Base-by-base conservation (phyloP, 164 flowering plant species). In the Liriodendron chinense region DNA sequence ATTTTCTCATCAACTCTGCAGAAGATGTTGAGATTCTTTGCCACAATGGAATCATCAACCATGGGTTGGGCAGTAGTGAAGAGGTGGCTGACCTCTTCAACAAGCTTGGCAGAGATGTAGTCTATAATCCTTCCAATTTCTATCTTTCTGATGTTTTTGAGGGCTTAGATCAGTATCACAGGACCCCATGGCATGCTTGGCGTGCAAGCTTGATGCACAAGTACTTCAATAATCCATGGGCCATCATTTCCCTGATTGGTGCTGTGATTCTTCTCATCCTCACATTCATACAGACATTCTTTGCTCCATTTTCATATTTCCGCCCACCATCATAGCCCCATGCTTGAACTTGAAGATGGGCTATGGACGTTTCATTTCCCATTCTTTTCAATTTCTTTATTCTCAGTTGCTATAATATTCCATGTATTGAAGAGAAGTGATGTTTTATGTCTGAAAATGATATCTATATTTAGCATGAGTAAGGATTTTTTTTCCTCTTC, bases 41-140 rank as follows among this genome's bases (percentile, higher is more conserved):
- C 23, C 78, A 76, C 7, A 65, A 25, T 0, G 76, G 72, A 13
- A 75, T 82, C n/a, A 72, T 82, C 1, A 74, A 80, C 49, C 82
- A 80, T 28, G 74, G 72, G 47, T 74, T 80, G 24, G 85, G 83
- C 13, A 78, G 70, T 0, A 78, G 77, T 14, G 64, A 74, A 28
- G 78, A 77, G 22, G 66, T 79, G 26, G 79, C 77, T 4, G 18
- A 34, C 0, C 74, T 84, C 76, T 80, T 82, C 75, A 76, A 75
- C 23, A 64, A 76, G 7, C 21, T 78, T 78, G 2, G 75, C 77
- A 16, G 82, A 65, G 65, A 82, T 80, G 21, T 69, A 72, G 2
- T 69, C 76, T 6, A 74, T 20, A 79, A 78, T 47, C 59, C 72
- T 3, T 7, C 69, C 3, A 69, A 9, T 24, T 72, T 76, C 12